Conservation (phyloP, 805 yeast genomes). For the Phaffomyces antillensis region DNA sequence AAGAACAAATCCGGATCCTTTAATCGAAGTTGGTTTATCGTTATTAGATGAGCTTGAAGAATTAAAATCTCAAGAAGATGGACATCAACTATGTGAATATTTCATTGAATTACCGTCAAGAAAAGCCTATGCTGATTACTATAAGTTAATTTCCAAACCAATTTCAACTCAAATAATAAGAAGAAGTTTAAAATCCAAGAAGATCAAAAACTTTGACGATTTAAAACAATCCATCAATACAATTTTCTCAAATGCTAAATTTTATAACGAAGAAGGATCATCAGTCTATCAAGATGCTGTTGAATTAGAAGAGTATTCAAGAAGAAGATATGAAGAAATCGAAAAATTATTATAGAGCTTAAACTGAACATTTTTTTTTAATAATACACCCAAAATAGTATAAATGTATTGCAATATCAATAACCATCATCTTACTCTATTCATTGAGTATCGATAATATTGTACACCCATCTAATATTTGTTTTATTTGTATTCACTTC, state of each 20-base stretch:
- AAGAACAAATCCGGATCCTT: conserved; percentile 18
- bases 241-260: conserved; percentile 80
- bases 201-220: conserved; percentile 38
- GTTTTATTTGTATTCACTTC: too few relatives aligned
- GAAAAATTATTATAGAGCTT: conserved; percentile 5
- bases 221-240: conserved; percentile 55
- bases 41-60: conserved; percentile 38
- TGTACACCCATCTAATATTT: too few relatives aligned
- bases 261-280: conserved; percentile 88
- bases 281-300: conserved; percentile 77
- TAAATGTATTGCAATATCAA: background rate
- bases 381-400: background rate
- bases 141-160: conserved; percentile 46
- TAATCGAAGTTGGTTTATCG: conserved; percentile 24
- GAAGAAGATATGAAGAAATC: conserved; percentile 35
- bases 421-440: background rate
- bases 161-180: conserved; percentile 58
- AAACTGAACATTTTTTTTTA: background rate
- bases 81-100: conserved; percentile 40
- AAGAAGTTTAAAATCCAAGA: conserved; percentile 45
- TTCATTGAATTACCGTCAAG: conserved; percentile 69
- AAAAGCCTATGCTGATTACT: conserved; percentile 80
- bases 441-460: too few relatives aligned
- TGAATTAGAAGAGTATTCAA: conserved; percentile 64
- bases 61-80: conserved; percentile 39